phyloP scores from a whole-genome alignment of 768 basidiomycete genomes.

The Pisolithus orientalis region DNA sequence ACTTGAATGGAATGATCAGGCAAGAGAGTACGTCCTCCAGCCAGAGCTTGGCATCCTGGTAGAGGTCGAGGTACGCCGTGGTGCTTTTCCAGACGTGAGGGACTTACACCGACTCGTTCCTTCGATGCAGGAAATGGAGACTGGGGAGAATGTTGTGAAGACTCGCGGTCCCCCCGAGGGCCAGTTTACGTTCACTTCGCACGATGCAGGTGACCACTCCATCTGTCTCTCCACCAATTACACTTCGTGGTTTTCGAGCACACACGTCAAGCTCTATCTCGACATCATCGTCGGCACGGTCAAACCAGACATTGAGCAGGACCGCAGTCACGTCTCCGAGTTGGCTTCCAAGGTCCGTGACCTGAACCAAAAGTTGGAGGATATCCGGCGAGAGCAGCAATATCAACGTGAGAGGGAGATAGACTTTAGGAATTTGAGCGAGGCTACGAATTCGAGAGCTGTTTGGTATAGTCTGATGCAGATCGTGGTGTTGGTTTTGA shows the following conservation, averaged over 20 bases:
- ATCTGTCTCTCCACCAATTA: constrained; percentile 95
- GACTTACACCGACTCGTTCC: background rate
- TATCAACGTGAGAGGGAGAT: constrained; percentile 96
- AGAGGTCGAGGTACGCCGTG: constrained; percentile 70
- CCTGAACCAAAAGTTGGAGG: constrained; percentile 88
- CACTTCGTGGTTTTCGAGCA: constrained; percentile 78
- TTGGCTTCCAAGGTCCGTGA: constrained; percentile 82
- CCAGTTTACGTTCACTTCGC: constrained; percentile 95
- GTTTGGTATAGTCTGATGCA: constrained; percentile 94
- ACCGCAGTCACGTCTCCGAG: constrained; percentile 79
- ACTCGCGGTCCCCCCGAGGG: constrained; percentile 89
- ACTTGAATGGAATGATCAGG: constrained; percentile 79
- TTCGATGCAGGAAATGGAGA: constrained; percentile 70
- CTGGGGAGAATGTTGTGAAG: constrained; percentile 73
- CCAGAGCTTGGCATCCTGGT: constrained; percentile 83
- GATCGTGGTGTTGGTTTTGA: constrained; percentile 75
- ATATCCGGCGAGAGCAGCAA: constrained; percentile 91
- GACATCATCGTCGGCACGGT: constrained; percentile 89
- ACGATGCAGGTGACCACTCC: constrained; percentile 93
- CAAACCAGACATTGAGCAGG: constrained; percentile 81
- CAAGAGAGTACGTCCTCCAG: constrained; percentile 64
- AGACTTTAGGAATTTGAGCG: constrained; percentile 83
- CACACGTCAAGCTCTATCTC: constrained; percentile 91
- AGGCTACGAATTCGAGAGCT: constrained; percentile 83
- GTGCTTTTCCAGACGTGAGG: background rate